A percentile compares a stretch with the other conserved stretches of the same genome.
Conservation (phyloP, 1,139 yeast genomes). For the Pichia sp. region DNA sequence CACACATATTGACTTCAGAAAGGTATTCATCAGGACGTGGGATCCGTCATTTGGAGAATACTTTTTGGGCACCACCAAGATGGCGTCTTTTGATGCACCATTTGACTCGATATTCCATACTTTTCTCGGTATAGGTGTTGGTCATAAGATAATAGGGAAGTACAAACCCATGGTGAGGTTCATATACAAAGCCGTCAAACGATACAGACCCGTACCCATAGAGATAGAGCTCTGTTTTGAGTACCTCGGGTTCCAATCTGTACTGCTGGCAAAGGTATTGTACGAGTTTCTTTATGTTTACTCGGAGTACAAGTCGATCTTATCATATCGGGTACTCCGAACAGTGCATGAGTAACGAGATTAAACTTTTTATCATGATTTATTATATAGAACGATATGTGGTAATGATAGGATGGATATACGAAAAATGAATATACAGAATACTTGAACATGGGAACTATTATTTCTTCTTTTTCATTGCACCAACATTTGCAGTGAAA, state of each 20-base stretch:
- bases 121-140: constrained; percentile 1
- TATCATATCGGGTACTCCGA: neutral
- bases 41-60: neutral
- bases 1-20: neutral
- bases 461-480: constrained; percentile 54
- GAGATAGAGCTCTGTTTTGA: constrained; percentile 11
- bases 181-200: constrained; percentile 1
- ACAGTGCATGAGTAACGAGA: neutral
- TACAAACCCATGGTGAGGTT: constrained; percentile 8
- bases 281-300: constrained; percentile 3
- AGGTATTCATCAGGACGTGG: neutral
- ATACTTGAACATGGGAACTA: neutral
- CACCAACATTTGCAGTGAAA: constrained; percentile 93
- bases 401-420: neutral
- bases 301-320: neutral
- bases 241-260: constrained; percentile 9
- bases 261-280: neutral
- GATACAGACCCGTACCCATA: constrained; percentile 2
- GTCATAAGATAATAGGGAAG: constrained; percentile 2
- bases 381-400: constrained; percentile 1
- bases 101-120: neutral
- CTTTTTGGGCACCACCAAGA: neutral
- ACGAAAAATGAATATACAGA: constrained; percentile 4
- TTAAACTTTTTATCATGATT: neutral
- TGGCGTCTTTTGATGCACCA: neutral